A percentile compares a stretch with the other conserved stretches of the same genome.
Evolutionary conservation across 176 grass and related monocot species (phyloP).

Genomic region (Aegilops tauschii): DNA sequence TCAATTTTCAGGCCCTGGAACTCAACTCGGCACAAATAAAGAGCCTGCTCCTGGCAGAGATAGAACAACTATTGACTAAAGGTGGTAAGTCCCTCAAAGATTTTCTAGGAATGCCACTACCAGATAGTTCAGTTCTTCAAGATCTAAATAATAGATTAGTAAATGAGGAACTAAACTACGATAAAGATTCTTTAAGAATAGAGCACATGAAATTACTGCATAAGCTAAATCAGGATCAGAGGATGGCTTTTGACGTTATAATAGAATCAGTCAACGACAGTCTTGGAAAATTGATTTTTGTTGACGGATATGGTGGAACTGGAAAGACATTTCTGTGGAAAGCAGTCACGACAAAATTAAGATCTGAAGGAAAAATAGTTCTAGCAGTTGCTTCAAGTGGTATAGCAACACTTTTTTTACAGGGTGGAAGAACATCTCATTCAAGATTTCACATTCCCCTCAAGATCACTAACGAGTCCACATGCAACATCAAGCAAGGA

Average conservation of each 20-base stretch:
- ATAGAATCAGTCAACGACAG: not conserved
- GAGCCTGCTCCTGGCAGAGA: not conserved
- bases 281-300: not conserved
- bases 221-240: conserved; percentile 5
- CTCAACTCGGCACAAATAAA: not conserved
- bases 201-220: not conserved
- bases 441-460: not conserved
- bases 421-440: not conserved
- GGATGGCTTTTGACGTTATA: not conserved
- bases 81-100: not conserved
- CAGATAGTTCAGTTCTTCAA: not conserved
- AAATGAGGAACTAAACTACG: conserved; percentile 15
- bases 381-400: not conserved
- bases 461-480: not conserved
- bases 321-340: conserved; percentile 8
- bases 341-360: not conserved
- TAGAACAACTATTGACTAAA: not conserved
- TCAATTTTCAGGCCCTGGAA: not conserved
- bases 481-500: no score
- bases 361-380: not conserved
- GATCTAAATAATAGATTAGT: not conserved
- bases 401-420: not conserved
- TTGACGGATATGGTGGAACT: not conserved
- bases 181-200: not conserved
- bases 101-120: not conserved